Percentiles rank a stretch among this genome's conserved stretches.
Evolutionary conservation across 2,329 filamentous ascomycete species (phyloP).

Genomic region (Dactylellina drechsleri): DNA sequence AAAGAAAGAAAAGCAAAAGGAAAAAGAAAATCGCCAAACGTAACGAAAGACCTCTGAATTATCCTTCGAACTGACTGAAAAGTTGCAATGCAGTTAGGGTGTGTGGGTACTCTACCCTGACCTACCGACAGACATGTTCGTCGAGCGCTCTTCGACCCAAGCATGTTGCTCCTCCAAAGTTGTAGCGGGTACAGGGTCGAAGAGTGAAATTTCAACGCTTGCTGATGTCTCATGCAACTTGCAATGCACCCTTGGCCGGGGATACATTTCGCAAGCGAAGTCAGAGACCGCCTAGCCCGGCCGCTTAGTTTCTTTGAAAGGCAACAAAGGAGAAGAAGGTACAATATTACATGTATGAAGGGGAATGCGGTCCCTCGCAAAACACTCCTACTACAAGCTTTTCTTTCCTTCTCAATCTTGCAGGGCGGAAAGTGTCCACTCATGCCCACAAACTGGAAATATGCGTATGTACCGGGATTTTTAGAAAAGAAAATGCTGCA

Average conservation of each 20-base stretch:
- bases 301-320: slow-evolving; percentile 19
- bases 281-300: slow-evolving; percentile 29
- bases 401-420: slow-evolving; percentile 39
- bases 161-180: slow-evolving; percentile 47
- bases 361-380: slow-evolving; percentile 21
- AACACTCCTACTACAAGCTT: slow-evolving; percentile 46
- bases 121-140: slow-evolving; percentile 16
- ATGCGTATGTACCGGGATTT: slow-evolving; percentile 27
- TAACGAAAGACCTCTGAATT: slow-evolving; percentile 30
- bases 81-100: slow-evolving; percentile 36
- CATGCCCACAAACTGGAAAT: slow-evolving; percentile 43
- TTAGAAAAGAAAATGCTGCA: slow-evolving; percentile 21
- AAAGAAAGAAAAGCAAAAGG: slow-evolving; percentile 25
- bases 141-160: slow-evolving; percentile 41
- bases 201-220: slow-evolving; percentile 31
- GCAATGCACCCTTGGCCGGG: slow-evolving; percentile 49
- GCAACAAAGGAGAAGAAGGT: slow-evolving; percentile 44
- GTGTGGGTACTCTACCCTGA: slow-evolving; percentile 36
- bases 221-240: slow-evolving; percentile 53
- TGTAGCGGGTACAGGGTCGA: slow-evolving; percentile 36
- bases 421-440: slow-evolving; percentile 44
- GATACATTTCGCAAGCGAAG: slow-evolving; percentile 44
- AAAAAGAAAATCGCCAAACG: slow-evolving; percentile 29
- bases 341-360: slow-evolving; percentile 15
- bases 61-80: slow-evolving; percentile 21